Conservation (phyloP, 164 flowering plant species). For the Kalanchoe fedtschenkoi region DNA sequence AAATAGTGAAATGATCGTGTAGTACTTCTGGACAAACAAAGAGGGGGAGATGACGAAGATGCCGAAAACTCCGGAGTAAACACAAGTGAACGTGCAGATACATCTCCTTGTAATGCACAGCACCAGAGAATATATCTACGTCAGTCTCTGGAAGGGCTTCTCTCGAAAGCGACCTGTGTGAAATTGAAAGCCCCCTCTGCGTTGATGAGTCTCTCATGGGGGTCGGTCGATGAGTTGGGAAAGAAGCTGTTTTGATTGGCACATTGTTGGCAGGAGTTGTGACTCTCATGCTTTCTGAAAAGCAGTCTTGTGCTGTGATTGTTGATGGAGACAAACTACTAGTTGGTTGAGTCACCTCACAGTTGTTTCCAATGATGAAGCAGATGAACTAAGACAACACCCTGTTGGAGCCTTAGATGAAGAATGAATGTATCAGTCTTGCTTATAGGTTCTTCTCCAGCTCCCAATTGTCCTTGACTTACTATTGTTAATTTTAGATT, state of each 20-base stretch:
- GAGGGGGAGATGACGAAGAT: too few species aligned
- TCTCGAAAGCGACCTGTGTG: slow-evolving; percentile 40
- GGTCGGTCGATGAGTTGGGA: slow-evolving; percentile 24
- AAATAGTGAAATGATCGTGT: too few species aligned
- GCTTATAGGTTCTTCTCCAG: too few species aligned
- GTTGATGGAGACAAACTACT: slow-evolving; percentile 37
- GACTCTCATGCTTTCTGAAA: slow-evolving; percentile 61
- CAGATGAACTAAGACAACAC: slow-evolving; percentile 19
- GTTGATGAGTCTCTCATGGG: slow-evolving; percentile 31
- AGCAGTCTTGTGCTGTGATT: slow-evolving; percentile 75
- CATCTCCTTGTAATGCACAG: too few species aligned
- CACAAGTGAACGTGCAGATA: too few species aligned
- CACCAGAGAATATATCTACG: slow-evolving; percentile 15
- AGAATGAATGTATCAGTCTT: too few species aligned
- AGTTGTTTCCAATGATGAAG: slow-evolving; percentile 45
- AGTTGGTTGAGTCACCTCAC: slow-evolving; percentile 58
- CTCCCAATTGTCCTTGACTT: too few species aligned
- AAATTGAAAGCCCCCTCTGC: slow-evolving; percentile 69
- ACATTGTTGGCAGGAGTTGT: slow-evolving; percentile 57
- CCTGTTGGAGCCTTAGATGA: slow-evolving; percentile 57
- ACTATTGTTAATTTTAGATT: too few species aligned
- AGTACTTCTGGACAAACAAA: too few species aligned
- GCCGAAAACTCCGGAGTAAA: too few species aligned
- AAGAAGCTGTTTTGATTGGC: slow-evolving; percentile 37
- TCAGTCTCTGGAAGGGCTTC: slow-evolving; percentile 11